phyloP scores from a whole-genome alignment of 352 stramenopile species.

The Phytophthora idaei region DNA sequence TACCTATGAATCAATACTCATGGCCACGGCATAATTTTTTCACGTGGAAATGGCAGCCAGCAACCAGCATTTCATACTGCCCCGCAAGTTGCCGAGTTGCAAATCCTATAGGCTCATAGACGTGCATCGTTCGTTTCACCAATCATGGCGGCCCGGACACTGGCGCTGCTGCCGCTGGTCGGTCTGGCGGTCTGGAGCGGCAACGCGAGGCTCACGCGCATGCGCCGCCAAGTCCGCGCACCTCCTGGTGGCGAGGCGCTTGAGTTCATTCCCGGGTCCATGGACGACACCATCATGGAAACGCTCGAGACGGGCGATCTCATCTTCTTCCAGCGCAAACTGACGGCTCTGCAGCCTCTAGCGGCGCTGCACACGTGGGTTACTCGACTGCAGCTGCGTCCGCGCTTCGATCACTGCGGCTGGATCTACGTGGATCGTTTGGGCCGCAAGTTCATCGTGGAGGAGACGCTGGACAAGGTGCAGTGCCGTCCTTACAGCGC shows the following conservation, averaged over 20 bases:
- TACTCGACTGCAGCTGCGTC: conserved; percentile 53
- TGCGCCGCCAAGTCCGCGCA: conserved; percentile 45
- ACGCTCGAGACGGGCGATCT: conserved; percentile 86
- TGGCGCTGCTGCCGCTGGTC: conserved; percentile 67
- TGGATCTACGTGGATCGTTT: conserved; percentile 84
- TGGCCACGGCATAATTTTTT: conserved; percentile 5
- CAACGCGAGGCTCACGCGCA: conserved; percentile 63
- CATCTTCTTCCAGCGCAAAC: conserved; percentile 78
- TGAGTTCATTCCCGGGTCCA: conserved; percentile 78
- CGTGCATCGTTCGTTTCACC: conserved; percentile 15
- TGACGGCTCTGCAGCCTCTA: conserved; percentile 74
- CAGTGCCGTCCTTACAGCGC: conserved; percentile 82
- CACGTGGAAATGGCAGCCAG: neutral
- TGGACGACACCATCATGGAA: conserved; percentile 89
- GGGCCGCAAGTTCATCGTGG: conserved; percentile 83
- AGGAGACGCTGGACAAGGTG: conserved; percentile 82
- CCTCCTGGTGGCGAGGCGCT: conserved; percentile 40
- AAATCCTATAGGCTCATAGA: conserved; percentile 25
- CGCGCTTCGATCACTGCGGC: conserved; percentile 82
- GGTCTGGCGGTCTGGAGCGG: conserved; percentile 69
- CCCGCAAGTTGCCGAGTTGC: conserved; percentile 6
- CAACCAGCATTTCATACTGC: no score
- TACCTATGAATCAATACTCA: conserved; percentile 1
- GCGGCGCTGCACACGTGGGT: conserved; percentile 73
- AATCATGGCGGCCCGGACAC: conserved; percentile 39